Evolutionary conservation across 345 rosid genomes (phyloP).

Genomic region (Geranium brycei): DNA sequence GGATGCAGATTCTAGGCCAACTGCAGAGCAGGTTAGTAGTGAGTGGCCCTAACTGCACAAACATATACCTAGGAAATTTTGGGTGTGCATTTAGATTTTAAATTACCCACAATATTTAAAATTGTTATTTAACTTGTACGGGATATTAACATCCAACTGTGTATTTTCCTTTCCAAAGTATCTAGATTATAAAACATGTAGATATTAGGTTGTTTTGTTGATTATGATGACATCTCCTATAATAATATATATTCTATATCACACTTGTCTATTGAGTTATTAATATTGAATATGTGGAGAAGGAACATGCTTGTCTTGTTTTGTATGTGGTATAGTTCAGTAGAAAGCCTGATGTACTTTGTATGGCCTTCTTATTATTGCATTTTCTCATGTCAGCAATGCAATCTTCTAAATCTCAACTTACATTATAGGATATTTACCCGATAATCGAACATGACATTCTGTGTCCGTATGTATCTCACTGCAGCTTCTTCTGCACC

Average conservation of each 20-base stretch:
- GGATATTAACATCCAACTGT: too few relatives aligned
- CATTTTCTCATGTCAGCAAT: background rate
- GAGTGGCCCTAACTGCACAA: background rate
- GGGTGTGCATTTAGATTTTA: background rate
- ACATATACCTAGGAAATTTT: background rate
- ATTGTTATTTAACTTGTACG: too few relatives aligned
- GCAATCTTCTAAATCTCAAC: background rate
- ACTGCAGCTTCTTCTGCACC: slow-evolving; percentile 77
- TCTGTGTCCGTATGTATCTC: slow-evolving; percentile 13
- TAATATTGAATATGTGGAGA: background rate
- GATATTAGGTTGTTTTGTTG: background rate
- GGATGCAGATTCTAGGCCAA: slow-evolving; percentile 74
- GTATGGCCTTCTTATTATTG: background rate
- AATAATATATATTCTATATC: too few relatives aligned
- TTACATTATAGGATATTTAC: background rate
- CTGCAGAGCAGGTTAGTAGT: slow-evolving; percentile 68
- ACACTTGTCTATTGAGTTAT: background rate
- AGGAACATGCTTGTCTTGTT: background rate
- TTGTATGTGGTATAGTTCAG: background rate
- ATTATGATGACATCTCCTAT: background rate
- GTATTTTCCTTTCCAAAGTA: too few relatives aligned
- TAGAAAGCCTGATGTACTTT: too few relatives aligned
- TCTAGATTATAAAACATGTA: background rate
- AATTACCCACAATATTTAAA: background rate
- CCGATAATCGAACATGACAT: slow-evolving; percentile 3